phyloP scores from a whole-genome alignment of 495 filamentous ascomycete species.

The Penicillium coffeae region DNA sequence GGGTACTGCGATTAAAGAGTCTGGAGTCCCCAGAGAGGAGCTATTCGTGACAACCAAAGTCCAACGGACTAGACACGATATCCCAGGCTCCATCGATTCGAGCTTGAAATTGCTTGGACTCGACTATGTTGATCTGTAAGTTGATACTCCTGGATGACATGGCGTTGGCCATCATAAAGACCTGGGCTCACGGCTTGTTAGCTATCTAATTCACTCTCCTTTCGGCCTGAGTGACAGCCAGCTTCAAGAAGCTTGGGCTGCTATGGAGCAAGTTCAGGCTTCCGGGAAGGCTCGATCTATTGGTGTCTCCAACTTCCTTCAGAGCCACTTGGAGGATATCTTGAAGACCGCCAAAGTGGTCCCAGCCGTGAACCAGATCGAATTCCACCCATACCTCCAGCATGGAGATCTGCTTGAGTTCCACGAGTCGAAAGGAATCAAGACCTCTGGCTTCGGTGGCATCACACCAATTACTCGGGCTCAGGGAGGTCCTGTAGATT shows the following conservation, averaged over 20 bases:
- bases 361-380: slow-evolving; percentile 82
- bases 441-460: slow-evolving; percentile 64
- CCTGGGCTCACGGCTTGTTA: slow-evolving; percentile 11
- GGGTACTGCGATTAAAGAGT: slow-evolving; percentile 67
- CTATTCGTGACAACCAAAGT: slow-evolving; percentile 79
- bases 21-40: slow-evolving; percentile 59
- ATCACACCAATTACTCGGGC: slow-evolving; percentile 64
- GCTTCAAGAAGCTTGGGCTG: slow-evolving; percentile 68
- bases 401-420: slow-evolving; percentile 62
- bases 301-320: slow-evolving; percentile 79
- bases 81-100: slow-evolving; percentile 58
- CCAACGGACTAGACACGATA: slow-evolving; percentile 51
- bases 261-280: slow-evolving; percentile 69
- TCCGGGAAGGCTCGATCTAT: slow-evolving; percentile 70
- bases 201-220: slow-evolving; percentile 76
- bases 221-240: slow-evolving; percentile 61
- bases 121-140: slow-evolving; percentile 75
- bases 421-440: slow-evolving; percentile 64
- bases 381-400: slow-evolving; percentile 86
- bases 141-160: background rate
- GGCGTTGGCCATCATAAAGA: background rate
- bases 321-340: slow-evolving; percentile 62
- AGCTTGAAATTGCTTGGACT: slow-evolving; percentile 73
- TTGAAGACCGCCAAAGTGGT: slow-evolving; percentile 59
- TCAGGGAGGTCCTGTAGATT: slow-evolving; percentile 64